Evolutionary conservation across 495 filamentous ascomycete species (phyloP), one percentile per base, ranked within the genome.

Genomic region (Trichocladium uniseriatum): DNA sequence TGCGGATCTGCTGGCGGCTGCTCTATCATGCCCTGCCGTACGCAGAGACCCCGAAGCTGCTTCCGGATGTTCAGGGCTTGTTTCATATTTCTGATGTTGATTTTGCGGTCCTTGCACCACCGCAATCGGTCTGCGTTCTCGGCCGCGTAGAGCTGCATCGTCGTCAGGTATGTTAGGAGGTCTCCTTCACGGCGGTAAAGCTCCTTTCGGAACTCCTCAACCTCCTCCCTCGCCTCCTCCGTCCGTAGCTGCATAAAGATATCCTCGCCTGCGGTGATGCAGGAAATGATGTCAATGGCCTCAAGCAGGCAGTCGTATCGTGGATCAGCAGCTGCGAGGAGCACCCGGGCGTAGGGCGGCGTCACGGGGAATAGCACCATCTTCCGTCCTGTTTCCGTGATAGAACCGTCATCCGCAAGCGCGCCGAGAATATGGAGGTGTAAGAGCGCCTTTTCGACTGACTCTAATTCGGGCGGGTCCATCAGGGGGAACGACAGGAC

Each of bases 251-350:
- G 87, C 10, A 90, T 64, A 62, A 95, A 95, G 41, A 97, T 81
- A 51, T 87, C 90, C 58, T 95, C 90, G 18, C 76, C 76, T 0
- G 90, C 84, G 3, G 86, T 92, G 11, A 97, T 76, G 54, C 82
- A 86, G 0, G 94, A 81, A 50, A 97, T 86, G 45, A 96, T 86
- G 60, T 99, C 94, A 48, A 99, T 94, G 11, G 80, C 81, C 56
- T 96, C 92, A 0, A 80, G 58, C 6, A 97, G 61, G 54, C 89
- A 92, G 34, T 86, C 76, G 6, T 70, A 68, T 6, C 83, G 77
- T 1, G 81, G 72, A 2, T 83, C 76, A 1, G 82, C 80, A 2
- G 90, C 89, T 21, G 89, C 89, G 9, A 97, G 66, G 0, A 96
- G 65, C 2, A 92, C 88, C 5, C 90, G 79, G 1, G 84, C 88